These are phyloP conservation scores for Saprolegnia diclina DNA, from an alignment of 352 stramenopile genomes.

Conservation along the genomic window DNA sequence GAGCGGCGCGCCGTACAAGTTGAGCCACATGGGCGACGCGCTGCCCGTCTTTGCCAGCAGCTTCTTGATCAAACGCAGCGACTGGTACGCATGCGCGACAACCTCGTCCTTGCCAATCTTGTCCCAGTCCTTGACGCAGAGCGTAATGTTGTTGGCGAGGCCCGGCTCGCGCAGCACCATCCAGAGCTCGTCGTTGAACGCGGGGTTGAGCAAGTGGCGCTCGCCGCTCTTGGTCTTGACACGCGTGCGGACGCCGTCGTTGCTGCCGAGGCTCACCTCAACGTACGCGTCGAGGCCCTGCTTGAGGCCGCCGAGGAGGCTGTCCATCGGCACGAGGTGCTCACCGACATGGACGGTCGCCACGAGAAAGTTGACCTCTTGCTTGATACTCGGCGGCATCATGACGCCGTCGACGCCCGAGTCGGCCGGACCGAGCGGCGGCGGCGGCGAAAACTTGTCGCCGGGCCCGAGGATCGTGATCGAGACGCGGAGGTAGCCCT, in stretches of 20 bases:
- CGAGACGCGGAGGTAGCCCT: slow-evolving; percentile 86
- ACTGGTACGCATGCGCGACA: slow-evolving; percentile 65
- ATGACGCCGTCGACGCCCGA: slow-evolving; percentile 55
- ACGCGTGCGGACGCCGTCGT: slow-evolving; percentile 57
- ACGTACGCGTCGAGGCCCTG: slow-evolving; percentile 70
- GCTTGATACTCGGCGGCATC: slow-evolving; percentile 67
- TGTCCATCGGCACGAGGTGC: slow-evolving; percentile 70
- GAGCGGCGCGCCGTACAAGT: slow-evolving; percentile 71
- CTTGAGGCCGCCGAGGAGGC: slow-evolving; percentile 45
- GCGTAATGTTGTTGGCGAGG: slow-evolving; percentile 69
- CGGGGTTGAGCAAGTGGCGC: slow-evolving; percentile 56
- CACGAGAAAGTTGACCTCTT: slow-evolving; percentile 68
- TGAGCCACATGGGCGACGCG: slow-evolving; percentile 51
- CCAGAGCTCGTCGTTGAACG: slow-evolving; percentile 76
- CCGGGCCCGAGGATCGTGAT: slow-evolving; percentile 84
- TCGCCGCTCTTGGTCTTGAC: slow-evolving; percentile 72
- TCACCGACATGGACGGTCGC: slow-evolving; percentile 63
- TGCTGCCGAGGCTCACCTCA: slow-evolving; percentile 49
- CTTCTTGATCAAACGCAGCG: slow-evolving; percentile 62
- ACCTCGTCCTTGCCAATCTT: slow-evolving; percentile 67
- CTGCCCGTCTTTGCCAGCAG: slow-evolving; percentile 42
- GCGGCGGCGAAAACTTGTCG: slow-evolving; percentile 70
- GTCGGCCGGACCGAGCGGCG: slow-evolving; percentile 45
- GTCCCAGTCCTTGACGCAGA: slow-evolving; percentile 74
- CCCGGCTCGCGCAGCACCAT: slow-evolving; percentile 70